phyloP scores from a whole-genome alignment of 176 grass and related monocot genomes.

The Carex parvula region DNA sequence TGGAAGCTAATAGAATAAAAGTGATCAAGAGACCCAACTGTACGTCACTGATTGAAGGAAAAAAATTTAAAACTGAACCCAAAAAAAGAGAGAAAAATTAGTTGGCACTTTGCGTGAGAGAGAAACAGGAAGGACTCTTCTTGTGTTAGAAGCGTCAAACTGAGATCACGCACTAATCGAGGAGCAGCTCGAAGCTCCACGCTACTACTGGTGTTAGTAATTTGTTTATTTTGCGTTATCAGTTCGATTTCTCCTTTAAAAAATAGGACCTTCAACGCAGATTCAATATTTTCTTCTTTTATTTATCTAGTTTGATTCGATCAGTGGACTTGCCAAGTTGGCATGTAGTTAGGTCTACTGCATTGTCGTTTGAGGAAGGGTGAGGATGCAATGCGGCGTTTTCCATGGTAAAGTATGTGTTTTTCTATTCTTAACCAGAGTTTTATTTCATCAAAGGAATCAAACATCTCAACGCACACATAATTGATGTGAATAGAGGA shows the following conservation, averaged over 20 bases:
- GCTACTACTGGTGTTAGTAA: not conserved
- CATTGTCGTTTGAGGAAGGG: not conserved
- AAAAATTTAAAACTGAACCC: not conserved
- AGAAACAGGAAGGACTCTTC: slow-evolving; percentile 2
- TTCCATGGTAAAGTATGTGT: not conserved
- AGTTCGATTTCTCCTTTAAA: not conserved
- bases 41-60: not conserved
- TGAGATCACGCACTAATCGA: not conserved
- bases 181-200: slow-evolving; percentile 26
- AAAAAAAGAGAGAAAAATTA: not conserved
- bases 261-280: slow-evolving; percentile 11
- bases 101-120: slow-evolving; percentile 30
- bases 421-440: not conserved
- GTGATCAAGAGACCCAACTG: not conserved
- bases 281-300: slow-evolving; percentile 6
- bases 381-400: not conserved
- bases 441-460: not conserved
- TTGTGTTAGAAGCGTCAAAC: slow-evolving; percentile 4
- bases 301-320: not conserved
- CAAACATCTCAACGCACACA: not conserved
- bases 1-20: not conserved
- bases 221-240: not conserved
- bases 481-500: not conserved
- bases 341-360: slow-evolving; percentile 16
- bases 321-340: slow-evolving; percentile 14